Evolutionary conservation across 2,329 filamentous ascomycete species (phyloP).

Genomic region (Trichothecium sympodiale): DNA sequence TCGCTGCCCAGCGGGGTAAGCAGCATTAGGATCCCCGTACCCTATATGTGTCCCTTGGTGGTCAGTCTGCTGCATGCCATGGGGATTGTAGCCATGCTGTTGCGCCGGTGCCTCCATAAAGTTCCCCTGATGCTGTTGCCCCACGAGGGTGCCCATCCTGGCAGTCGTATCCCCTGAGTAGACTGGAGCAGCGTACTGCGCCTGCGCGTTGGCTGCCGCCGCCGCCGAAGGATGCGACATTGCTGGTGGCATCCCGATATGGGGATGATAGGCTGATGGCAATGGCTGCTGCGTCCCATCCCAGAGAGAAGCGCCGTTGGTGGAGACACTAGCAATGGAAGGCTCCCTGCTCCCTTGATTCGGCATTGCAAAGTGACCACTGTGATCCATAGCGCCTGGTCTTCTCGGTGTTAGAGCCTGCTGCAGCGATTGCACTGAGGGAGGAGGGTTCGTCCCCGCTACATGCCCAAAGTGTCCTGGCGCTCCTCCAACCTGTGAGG

Average conservation of each 20-base stretch:
- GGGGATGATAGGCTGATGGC: constrained; percentile 13
- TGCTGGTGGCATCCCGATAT: constrained; percentile 10
- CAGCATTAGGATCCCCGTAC: neutral
- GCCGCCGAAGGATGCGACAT: constrained; percentile 8
- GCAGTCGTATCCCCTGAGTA: constrained; percentile 2
- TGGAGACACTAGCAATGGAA: constrained; percentile 20
- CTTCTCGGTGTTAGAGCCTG: constrained; percentile 24
- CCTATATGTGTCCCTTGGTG: neutral
- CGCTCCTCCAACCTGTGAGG: neutral
- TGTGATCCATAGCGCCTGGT: constrained; percentile 16
- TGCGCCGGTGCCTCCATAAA: too few relatives aligned
- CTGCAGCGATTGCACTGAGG: constrained; percentile 22
- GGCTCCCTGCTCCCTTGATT: constrained; percentile 21
- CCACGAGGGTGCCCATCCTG: constrained; percentile 7
- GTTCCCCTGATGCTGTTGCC: neutral
- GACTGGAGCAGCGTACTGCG: constrained; percentile 4
- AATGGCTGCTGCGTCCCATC: constrained; percentile 16
- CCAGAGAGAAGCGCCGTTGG: constrained; percentile 20
- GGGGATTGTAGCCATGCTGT: neutral
- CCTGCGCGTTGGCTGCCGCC: neutral
- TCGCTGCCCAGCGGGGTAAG: neutral
- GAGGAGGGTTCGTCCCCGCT: constrained; percentile 11
- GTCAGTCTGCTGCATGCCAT: neutral
- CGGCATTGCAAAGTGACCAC: constrained; percentile 15
- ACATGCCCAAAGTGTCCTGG: constrained; percentile 4